Conservation (phyloP, 2,329 filamentous ascomycete genomes). For the Botrytis tulipae region DNA sequence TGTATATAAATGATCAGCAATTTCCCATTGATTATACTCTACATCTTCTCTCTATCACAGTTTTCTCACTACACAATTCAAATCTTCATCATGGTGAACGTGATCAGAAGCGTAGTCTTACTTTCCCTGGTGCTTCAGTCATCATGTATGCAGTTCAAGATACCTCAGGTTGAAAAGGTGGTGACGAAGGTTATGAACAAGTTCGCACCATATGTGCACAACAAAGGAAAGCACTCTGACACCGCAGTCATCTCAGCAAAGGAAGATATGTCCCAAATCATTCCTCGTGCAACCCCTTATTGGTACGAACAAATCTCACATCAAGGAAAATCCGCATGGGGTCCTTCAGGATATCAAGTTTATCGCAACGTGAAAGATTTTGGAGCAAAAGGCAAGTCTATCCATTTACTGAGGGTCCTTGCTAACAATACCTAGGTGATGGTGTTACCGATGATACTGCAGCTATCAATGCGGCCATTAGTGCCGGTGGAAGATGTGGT, state of each 20-base stretch:
- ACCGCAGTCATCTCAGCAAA: conserved; percentile 7
- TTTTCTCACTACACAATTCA: not conserved
- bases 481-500: conserved; percentile 36
- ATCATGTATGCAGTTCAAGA: conserved; percentile 20
- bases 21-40: not conserved
- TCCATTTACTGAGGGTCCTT: conserved; percentile 36
- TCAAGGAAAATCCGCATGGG: conserved; percentile 27
- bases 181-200: conserved; percentile 17
- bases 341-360: conserved; percentile 25
- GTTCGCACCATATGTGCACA: conserved; percentile 15
- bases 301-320: conserved; percentile 28
- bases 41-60: not conserved
- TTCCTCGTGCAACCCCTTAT: conserved; percentile 23
- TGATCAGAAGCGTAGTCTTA: not conserved
- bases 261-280: conserved; percentile 14
- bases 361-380: conserved; percentile 27
- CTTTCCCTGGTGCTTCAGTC: conserved; percentile 15
- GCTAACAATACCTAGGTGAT: conserved; percentile 40
- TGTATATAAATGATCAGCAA: not conserved
- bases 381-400: conserved; percentile 22
- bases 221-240: conserved; percentile 9
- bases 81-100: conserved; percentile 17
- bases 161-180: conserved; percentile 16
- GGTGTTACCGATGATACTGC: conserved; percentile 72
- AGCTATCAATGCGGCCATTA: conserved; percentile 67